Conservation (phyloP, 1,284 basidiomycete species). For the Leccinum pachyderme region DNA sequence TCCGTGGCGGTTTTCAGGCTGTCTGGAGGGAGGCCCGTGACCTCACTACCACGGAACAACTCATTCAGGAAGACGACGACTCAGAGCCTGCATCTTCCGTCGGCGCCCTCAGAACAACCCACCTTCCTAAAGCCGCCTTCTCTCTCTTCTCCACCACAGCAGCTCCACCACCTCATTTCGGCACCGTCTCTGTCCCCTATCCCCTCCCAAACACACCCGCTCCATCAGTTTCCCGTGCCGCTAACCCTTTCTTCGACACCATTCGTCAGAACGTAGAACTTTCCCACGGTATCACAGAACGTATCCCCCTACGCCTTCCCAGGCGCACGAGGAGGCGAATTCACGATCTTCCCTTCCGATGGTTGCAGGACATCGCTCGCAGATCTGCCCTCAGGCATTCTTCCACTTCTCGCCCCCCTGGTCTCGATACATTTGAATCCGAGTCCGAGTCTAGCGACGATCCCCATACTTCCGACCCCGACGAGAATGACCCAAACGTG, state of each 20-base stretch:
- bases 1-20: conserved; percentile 78
- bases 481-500: conserved; percentile 40
- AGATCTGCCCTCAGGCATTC: conserved; percentile 37
- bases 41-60: conserved; percentile 50
- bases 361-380: conserved; percentile 74
- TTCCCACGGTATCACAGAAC: conserved; percentile 78
- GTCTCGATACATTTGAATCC: conserved; percentile 62
- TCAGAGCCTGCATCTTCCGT: conserved; percentile 23
- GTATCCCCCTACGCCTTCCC: conserved; percentile 76
- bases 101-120: conserved; percentile 51
- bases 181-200: conserved; percentile 11
- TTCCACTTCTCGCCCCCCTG: conserved; percentile 63
- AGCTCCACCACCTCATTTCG: conserved; percentile 12
- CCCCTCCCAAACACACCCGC: conserved; percentile 24
- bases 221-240: conserved; percentile 20
- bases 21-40: conserved; percentile 56
- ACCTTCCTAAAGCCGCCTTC: conserved; percentile 67
- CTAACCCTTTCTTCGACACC: conserved; percentile 91
- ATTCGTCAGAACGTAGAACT: conserved; percentile 95
- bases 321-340: conserved; percentile 60
- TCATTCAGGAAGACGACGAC: conserved; percentile 53
- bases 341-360: conserved; percentile 76
- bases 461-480: conserved; percentile 33
- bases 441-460: conserved; percentile 36
- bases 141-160: conserved; percentile 52